Evolutionary conservation across 345 rosid genomes (phyloP).

Genomic region (Salix arbutifolia): DNA sequence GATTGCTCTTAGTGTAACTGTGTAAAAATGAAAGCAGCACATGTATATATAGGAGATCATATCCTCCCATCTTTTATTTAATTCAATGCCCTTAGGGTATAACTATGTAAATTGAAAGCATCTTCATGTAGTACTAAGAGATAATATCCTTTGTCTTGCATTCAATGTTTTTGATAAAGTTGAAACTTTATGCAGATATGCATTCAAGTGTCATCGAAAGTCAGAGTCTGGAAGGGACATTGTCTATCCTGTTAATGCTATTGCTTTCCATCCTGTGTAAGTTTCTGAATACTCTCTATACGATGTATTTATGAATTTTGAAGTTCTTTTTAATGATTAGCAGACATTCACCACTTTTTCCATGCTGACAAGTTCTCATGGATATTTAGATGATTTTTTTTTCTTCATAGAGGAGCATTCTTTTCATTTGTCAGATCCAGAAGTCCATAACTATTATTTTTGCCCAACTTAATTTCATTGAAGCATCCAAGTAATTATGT

Average conservation of each 20-base stretch:
- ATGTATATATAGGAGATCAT: too few species aligned
- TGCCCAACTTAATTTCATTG: neutral
- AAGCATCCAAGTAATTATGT: neutral
- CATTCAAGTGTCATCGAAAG: conserved; percentile 97
- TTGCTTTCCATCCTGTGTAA: conserved; percentile 98
- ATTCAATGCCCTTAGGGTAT: neutral
- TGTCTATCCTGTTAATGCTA: conserved; percentile 91
- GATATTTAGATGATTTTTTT: neutral
- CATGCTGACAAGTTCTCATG: neutral
- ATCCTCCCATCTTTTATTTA: too few species aligned
- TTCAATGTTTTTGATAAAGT: neutral
- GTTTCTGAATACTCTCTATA: conserved; percentile 22
- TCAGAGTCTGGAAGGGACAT: conserved; percentile 96
- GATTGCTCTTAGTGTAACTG: too few species aligned
- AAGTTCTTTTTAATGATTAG: neutral
- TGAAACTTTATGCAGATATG: conserved; percentile 58
- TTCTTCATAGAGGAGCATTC: neutral
- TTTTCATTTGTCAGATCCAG: neutral
- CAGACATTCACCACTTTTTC: neutral
- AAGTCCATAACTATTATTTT: neutral
- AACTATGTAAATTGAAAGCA: neutral
- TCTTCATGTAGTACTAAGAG: neutral
- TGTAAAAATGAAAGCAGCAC: too few species aligned
- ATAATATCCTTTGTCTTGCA: neutral
- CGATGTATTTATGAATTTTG: neutral